Percentiles rank a stretch among this genome's conserved stretches.
phyloP scores from a whole-genome alignment of 768 basidiomycete species.

The Kwoniella dendrophila region DNA sequence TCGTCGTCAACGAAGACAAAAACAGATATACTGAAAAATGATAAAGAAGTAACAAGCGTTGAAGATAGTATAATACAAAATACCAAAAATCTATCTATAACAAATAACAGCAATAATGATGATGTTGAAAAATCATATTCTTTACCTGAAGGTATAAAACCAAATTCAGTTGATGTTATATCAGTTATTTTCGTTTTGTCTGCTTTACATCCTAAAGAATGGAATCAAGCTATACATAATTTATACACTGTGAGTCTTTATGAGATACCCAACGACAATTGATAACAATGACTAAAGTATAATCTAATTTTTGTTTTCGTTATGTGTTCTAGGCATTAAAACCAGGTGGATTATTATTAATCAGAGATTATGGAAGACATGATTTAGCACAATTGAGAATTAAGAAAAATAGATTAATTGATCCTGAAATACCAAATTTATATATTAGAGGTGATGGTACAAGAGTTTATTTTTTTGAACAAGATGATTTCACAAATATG shows the following conservation, averaged over 20 bases:
- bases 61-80: not conserved
- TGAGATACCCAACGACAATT: not conserved
- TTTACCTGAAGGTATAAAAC: conserved; percentile 67
- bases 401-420: conserved; percentile 80
- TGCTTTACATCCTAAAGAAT: conserved; percentile 90
- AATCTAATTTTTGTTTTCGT: not conserved
- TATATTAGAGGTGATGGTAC: conserved; percentile 98
- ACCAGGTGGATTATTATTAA: conserved; percentile 77
- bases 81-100: not conserved
- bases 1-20: too few relatives aligned
- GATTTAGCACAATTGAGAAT: conserved; percentile 94
- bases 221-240: conserved; percentile 79
- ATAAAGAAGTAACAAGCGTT: too few relatives aligned
- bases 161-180: conserved; percentile 77
- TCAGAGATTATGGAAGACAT: conserved; percentile 93
- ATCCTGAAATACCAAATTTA: conserved; percentile 72
- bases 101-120: not conserved
- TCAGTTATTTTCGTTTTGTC: conserved; percentile 93
- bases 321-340: conserved; percentile 70
- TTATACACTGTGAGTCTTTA: conserved; percentile 65
- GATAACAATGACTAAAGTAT: not conserved
- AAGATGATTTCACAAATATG: conserved; percentile 36
- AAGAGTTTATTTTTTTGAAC: conserved; percentile 86
- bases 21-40: too few relatives aligned
- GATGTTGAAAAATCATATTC: conserved; percentile 44